Evolutionary conservation across 2,329 filamentous ascomycete species (phyloP).

Genomic region (Clonostachys sp.): DNA sequence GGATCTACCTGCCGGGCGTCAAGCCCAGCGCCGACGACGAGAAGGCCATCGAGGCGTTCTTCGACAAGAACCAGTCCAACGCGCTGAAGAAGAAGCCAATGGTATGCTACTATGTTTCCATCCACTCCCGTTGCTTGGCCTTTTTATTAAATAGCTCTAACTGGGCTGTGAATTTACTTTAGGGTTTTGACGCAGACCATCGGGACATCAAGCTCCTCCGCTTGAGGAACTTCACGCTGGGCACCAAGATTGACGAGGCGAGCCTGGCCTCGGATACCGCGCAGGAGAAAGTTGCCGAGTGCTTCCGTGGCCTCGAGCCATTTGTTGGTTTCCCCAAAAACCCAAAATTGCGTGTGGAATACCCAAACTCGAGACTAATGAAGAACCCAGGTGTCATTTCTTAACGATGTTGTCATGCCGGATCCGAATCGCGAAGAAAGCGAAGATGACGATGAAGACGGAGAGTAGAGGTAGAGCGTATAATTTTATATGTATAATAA

Average conservation of each 20-base stretch:
- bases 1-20: slow-evolving; percentile 54
- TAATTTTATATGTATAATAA: no score
- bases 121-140: neutral
- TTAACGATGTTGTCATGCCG: slow-evolving; percentile 72
- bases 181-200: slow-evolving; percentile 74
- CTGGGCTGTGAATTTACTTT: slow-evolving; percentile 1
- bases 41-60: slow-evolving; percentile 65
- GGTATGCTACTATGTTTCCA: neutral
- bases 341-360: neutral
- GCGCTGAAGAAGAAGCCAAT: slow-evolving; percentile 76
- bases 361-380: neutral
- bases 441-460: slow-evolving; percentile 27
- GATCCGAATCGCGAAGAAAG: slow-evolving; percentile 47
- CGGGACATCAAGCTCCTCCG: slow-evolving; percentile 76
- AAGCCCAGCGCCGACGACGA: slow-evolving; percentile 28
- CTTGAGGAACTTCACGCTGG: slow-evolving; percentile 73
- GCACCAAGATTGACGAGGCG: slow-evolving; percentile 60
- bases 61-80: slow-evolving; percentile 62
- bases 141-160: neutral
- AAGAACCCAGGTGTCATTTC: slow-evolving; percentile 56
- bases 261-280: slow-evolving; percentile 58
- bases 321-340: slow-evolving; percentile 62
- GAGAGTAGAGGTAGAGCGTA: no score
- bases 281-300: slow-evolving; percentile 58
- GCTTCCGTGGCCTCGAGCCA: slow-evolving; percentile 66